Base-by-base conservation (phyloP, 179 eudicot species). In the Camellia oleifera region DNA sequence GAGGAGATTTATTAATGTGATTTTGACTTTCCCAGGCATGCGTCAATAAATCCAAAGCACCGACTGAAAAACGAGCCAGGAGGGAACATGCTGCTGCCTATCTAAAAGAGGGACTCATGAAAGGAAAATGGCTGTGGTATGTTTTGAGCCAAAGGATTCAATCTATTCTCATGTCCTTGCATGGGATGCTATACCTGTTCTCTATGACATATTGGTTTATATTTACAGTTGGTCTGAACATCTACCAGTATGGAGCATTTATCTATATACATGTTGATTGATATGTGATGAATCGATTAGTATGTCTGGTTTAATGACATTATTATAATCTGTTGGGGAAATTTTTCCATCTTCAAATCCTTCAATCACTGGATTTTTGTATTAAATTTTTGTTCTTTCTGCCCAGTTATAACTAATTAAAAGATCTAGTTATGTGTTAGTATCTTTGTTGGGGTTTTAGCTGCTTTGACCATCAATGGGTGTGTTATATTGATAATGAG, bases 61-160 rank as follows among this genome's bases (percentile, higher is more conserved):
- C 82, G 76, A 73, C 89, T 78, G 94, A 78, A 80, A 96, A 96
- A 83, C 83, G 97, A 90, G 89, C 88, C 32, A 91, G 89, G 85
- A 92, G 80, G 85, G 97, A 91, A 81, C 85, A 85, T 87, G 80
- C 87, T 75, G 91, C 84, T 75, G 88, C 86, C 77, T 84, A 85
- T 82, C 57, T 96, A 79, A 88, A 82, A 56, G 96, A 90, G 81
- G 86, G 94, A 77, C 86, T 96, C 48, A 74, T 68, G 46, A 87
- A 80, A 69, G 96, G 99, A 86, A 91, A 90, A 73, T 94, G 96
- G 96, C 44, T 88, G 78, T 96, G 99, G 99, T 96, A 88, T 77
- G 89, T 71, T 77, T 79, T 78, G 58, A n/a, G 14, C 44, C 2
- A 6, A 66, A 12, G 20, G 32, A 40, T 71, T 56, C 18, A 45